phyloP scores from a whole-genome alignment of 139 green algal species.

The Picochlorum sp. region DNA sequence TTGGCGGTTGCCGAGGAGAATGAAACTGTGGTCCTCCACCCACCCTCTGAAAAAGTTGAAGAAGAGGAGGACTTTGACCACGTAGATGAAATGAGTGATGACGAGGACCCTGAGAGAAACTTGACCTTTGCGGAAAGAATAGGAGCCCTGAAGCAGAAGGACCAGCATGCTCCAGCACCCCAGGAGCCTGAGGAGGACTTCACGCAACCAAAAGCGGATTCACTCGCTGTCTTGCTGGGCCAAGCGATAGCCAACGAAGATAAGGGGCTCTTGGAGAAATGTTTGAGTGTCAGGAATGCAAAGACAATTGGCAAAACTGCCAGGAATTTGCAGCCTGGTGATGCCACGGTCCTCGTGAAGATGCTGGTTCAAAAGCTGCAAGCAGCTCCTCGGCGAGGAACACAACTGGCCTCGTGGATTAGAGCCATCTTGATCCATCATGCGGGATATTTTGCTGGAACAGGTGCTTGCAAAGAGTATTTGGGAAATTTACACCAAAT shows the following conservation, averaged over 20 bases:
- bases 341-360: constrained; percentile 18
- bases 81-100: neutral
- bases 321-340: constrained; percentile 36
- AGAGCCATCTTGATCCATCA: constrained; percentile 54
- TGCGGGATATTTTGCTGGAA: constrained; percentile 58
- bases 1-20: constrained; percentile 4
- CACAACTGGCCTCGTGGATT: constrained; percentile 58
- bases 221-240: constrained; percentile 57
- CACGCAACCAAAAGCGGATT: constrained; percentile 34
- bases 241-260: constrained; percentile 42
- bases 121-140: constrained; percentile 20
- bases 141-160: constrained; percentile 7
- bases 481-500: constrained; percentile 27
- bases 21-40: no score
- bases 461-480: constrained; percentile 4
- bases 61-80: neutral
- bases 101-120: constrained; percentile 6
- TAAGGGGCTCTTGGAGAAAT: constrained; percentile 49
- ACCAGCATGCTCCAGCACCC: neutral
- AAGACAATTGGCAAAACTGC: constrained; percentile 62
- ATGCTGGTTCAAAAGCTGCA: constrained; percentile 49
- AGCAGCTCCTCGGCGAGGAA: constrained; percentile 36
- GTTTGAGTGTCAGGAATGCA: constrained; percentile 42
- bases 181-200: constrained; percentile 1
- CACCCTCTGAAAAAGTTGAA: neutral